Evolutionary conservation across 176 grass and related monocot genomes (phyloP).

Genomic region (Zoysia japonica): DNA sequence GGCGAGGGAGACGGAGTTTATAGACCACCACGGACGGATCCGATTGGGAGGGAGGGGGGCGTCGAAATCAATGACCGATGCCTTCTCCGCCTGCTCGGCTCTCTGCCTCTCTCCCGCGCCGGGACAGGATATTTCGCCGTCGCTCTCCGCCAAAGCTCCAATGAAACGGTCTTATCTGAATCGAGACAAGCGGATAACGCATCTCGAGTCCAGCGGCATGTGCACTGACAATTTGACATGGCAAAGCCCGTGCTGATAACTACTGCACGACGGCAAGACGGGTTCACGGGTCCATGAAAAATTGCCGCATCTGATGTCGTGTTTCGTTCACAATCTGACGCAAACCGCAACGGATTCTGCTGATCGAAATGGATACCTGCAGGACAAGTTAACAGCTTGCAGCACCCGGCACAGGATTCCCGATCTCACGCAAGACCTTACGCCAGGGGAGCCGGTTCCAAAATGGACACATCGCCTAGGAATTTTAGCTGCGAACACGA

Average conservation of each 20-base stretch:
- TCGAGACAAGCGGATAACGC: not conserved
- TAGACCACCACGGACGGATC: conserved; percentile 29
- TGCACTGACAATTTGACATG: conserved; percentile 8
- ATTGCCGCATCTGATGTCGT: not conserved
- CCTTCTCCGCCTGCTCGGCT: not conserved
- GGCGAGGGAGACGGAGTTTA: conserved; percentile 18
- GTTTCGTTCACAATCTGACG: not conserved
- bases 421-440: not conserved
- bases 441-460: too few species aligned
- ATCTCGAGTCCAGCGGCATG: not conserved
- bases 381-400: not conserved
- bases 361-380: not conserved
- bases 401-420: not conserved
- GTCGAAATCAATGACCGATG: conserved; percentile 42
- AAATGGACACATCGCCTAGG: not conserved
- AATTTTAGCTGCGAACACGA: not conserved
- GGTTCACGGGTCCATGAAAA: not conserved
- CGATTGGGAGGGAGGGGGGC: conserved; percentile 36
- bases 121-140: not conserved
- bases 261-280: not conserved
- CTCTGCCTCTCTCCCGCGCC: not conserved
- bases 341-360: not conserved
- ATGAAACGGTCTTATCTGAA: conserved; percentile 1
- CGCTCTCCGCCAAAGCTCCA: conserved; percentile 4
- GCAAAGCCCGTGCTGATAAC: not conserved